Evolutionary conservation across 495 filamentous ascomycete species (phyloP).

Genomic region (Aspergillus baeticus): DNA sequence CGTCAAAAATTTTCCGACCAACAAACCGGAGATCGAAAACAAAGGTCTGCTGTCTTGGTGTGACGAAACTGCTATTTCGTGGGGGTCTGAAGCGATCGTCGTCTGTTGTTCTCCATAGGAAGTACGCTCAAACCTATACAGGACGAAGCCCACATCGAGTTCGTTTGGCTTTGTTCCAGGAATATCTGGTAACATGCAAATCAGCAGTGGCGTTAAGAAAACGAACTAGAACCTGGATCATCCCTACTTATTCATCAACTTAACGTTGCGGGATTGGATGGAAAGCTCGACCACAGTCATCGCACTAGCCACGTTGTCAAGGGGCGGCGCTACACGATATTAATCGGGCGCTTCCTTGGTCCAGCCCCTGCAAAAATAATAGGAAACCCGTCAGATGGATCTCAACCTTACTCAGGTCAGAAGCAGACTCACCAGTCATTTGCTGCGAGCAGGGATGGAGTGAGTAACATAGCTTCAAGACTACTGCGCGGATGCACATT

Average conservation of each 20-base stretch:
- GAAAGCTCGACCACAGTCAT: neutral
- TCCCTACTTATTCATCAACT: slow-evolving; percentile 12
- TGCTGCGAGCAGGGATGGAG: slow-evolving; percentile 13
- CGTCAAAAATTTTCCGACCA: neutral
- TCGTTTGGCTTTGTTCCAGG: neutral
- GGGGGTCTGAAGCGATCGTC: neutral
- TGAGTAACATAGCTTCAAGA: slow-evolving; percentile 15
- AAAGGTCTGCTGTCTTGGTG: neutral
- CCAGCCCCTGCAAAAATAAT: slow-evolving; percentile 4
- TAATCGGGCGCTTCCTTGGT: neutral
- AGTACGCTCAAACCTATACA: too few relatives aligned
- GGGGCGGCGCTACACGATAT: neutral
- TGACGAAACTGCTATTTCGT: neutral
- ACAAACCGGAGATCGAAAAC: too few relatives aligned
- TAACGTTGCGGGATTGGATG: neutral
- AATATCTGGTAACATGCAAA: slow-evolving; percentile 15
- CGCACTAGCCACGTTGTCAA: slow-evolving; percentile 8
- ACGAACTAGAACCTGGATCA: slow-evolving; percentile 13
- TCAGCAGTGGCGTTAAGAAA: slow-evolving; percentile 9
- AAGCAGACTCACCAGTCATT: neutral
- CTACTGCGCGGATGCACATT: slow-evolving; percentile 17
- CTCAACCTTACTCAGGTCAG: neutral
- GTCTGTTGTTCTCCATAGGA: neutral
- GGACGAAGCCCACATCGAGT: too few relatives aligned
- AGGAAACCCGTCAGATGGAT: neutral